Percentiles rank a stretch among this genome's conserved stretches.
Evolutionary conservation across 2,329 filamentous ascomycete genomes (phyloP).

Genomic region (Fusarium sp.): DNA sequence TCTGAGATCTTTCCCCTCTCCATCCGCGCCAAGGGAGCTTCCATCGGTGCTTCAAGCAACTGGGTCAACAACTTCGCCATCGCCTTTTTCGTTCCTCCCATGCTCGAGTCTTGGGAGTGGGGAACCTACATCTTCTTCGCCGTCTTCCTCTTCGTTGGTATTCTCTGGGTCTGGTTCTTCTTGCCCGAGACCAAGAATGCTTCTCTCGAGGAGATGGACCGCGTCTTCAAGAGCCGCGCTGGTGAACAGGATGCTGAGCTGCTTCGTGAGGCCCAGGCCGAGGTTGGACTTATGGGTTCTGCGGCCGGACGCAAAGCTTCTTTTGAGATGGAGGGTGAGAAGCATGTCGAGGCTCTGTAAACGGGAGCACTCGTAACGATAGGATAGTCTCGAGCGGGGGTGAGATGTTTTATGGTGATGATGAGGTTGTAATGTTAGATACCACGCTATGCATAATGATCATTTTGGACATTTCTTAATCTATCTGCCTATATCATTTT

Average conservation of each 20-base stretch:
- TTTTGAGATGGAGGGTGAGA: conserved; percentile 10
- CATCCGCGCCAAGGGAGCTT: conserved; percentile 55
- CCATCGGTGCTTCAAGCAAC: conserved; percentile 54
- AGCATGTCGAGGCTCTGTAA: conserved; percentile 17
- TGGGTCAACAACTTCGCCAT: conserved; percentile 59
- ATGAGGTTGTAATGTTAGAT: background rate
- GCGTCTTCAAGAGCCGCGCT: conserved; percentile 56
- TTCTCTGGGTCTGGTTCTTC: conserved; percentile 59
- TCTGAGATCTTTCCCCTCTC: conserved; percentile 58
- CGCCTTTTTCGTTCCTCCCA: conserved; percentile 56
- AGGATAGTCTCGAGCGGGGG: background rate
- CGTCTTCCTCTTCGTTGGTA: conserved; percentile 56
- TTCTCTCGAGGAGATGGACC: conserved; percentile 64
- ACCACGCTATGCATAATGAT: background rate
- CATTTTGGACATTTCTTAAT: background rate
- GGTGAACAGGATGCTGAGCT: conserved; percentile 40
- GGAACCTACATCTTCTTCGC: conserved; percentile 68
- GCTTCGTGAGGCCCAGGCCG: conserved; percentile 33
- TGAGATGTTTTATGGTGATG: background rate
- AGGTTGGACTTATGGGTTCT: conserved; percentile 28
- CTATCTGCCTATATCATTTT: fast-evolving
- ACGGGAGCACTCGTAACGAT: background rate
- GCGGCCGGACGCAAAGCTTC: background rate
- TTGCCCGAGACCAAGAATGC: conserved; percentile 66
- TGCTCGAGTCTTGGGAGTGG: conserved; percentile 50